These are phyloP conservation scores for Knufia petricola DNA, from an alignment of 2,329 filamentous ascomycete genomes.

Conservation along the genomic window DNA sequence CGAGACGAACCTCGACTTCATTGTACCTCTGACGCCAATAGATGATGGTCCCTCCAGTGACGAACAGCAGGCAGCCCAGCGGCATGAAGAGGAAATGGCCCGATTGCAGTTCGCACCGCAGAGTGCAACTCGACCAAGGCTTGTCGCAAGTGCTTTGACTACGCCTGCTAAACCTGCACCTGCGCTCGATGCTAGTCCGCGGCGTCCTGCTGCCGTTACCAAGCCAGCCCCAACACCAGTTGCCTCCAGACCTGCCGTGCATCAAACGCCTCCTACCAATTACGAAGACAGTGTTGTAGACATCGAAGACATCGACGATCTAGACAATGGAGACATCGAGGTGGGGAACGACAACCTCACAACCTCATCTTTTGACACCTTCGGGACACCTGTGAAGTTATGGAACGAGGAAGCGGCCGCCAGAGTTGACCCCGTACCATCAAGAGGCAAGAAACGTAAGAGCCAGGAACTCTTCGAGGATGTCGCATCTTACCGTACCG, in stretches of 20 bases:
- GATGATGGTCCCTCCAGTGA: slow-evolving; percentile 6
- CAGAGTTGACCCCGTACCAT: slow-evolving; percentile 27
- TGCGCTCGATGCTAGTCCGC: background rate
- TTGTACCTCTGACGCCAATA: slow-evolving; percentile 7
- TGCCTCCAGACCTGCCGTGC: background rate
- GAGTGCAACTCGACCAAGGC: slow-evolving; percentile 29
- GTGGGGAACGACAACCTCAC: slow-evolving; percentile 17
- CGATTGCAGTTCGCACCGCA: slow-evolving; percentile 34
- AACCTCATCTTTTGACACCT: slow-evolving; percentile 32
- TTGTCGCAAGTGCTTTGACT: slow-evolving; percentile 12
- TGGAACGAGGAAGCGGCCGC: slow-evolving; percentile 37
- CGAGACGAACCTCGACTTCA: slow-evolving; percentile 18
- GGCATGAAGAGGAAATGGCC: slow-evolving; percentile 31
- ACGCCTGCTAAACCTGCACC: slow-evolving; percentile 18
- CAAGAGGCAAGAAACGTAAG: slow-evolving; percentile 40
- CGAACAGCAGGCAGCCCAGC: slow-evolving; percentile 12
- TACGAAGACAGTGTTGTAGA: slow-evolving; percentile 16
- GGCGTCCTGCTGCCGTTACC: background rate
- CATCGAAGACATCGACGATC: slow-evolving; percentile 14
- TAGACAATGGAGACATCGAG: slow-evolving; percentile 38
- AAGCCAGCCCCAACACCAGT: background rate
- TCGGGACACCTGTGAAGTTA: slow-evolving; percentile 33
- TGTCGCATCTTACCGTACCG: background rate
- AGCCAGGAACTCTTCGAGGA: slow-evolving; percentile 34
- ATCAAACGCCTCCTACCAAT: slow-evolving; percentile 10